These are phyloP conservation scores for Gaeumannomyces tritici DNA, from an alignment of 2,329 filamentous ascomycete species.

Conservation along the genomic window DNA sequence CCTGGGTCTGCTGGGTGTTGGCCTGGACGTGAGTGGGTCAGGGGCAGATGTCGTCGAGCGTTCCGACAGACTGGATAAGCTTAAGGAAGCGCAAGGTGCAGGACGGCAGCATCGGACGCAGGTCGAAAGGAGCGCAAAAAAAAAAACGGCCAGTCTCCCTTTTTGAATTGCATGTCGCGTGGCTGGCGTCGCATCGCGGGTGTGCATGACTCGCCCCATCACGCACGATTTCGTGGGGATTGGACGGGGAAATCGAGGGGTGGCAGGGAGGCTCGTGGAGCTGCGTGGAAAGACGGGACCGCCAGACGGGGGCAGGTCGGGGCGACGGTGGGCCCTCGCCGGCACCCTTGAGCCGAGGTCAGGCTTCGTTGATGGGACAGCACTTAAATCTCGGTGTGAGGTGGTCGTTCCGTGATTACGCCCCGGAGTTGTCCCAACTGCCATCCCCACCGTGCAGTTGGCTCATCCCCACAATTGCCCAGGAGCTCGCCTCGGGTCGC, in stretches of 20 bases:
- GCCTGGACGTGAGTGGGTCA: neutral
- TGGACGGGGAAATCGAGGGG: neutral
- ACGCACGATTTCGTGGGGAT: neutral
- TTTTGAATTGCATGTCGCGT: neutral
- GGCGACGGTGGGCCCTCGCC: neutral
- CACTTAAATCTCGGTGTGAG: too few species aligned
- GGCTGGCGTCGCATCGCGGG: too few species aligned
- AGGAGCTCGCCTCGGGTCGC: too few species aligned
- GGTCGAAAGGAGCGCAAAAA: neutral
- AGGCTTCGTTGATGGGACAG: neutral
- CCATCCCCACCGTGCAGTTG: too few species aligned
- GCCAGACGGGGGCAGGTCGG: neutral
- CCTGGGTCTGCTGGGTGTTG: too few species aligned
- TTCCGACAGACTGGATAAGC: neutral
- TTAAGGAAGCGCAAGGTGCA: neutral
- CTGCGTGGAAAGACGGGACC: neutral
- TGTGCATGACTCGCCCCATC: neutral
- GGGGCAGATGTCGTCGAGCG: neutral
- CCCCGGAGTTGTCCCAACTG: too few species aligned
- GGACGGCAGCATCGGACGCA: neutral
- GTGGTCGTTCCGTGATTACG: too few species aligned
- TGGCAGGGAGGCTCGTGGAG: neutral
- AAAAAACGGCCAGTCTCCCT: neutral
- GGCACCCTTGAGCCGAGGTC: neutral
- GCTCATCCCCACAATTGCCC: too few species aligned